Conservation (phyloP, 192 early-diverging fungal genomes). For the Coemansia asiatica region DNA sequence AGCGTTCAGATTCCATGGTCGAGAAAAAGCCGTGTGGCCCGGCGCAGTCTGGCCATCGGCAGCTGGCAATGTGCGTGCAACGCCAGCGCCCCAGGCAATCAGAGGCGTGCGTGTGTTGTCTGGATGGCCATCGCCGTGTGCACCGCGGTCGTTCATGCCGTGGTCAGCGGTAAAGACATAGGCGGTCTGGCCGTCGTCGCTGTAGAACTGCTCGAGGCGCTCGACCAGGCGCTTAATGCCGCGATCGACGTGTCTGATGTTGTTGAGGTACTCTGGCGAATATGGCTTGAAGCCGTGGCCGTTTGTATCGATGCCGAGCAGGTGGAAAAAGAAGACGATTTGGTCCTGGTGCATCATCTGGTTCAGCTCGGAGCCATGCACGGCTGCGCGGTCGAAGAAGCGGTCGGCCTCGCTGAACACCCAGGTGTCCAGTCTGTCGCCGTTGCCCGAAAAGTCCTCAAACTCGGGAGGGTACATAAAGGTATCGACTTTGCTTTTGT, state of each 20-base stretch:
- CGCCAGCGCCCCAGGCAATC: conserved; percentile 92
- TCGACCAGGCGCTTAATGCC: conserved; percentile 71
- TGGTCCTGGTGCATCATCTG: conserved; percentile 68
- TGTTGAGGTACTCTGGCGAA: conserved; percentile 83
- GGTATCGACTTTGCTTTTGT: conserved; percentile 75
- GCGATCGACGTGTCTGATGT: conserved; percentile 80
- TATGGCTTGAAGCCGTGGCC: conserved; percentile 85
- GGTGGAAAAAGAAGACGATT: conserved; percentile 89
- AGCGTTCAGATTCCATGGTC: conserved; percentile 65
- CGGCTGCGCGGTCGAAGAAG: conserved; percentile 59
- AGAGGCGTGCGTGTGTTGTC: conserved; percentile 94
- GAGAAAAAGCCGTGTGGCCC: conserved; percentile 79
- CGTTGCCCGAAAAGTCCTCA: conserved; percentile 91
- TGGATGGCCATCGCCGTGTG: conserved; percentile 93
- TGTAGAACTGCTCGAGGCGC: conserved; percentile 74
- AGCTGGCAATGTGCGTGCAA: conserved; percentile 57
- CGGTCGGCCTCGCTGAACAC: conserved; percentile 82
- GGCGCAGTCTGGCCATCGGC: conserved; percentile 36
- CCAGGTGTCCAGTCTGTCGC: conserved; percentile 83
- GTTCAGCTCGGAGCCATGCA: conserved; percentile 45
- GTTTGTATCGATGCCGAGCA: conserved; percentile 95
- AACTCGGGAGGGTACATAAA: conserved; percentile 86
- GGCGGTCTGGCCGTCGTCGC: conserved; percentile 76
- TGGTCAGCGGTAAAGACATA: conserved; percentile 96
- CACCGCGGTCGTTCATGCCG: conserved; percentile 92